Evolutionary conservation across 257 asterid genomes (phyloP).

Genomic region (Jaltomata sinuosa): DNA sequence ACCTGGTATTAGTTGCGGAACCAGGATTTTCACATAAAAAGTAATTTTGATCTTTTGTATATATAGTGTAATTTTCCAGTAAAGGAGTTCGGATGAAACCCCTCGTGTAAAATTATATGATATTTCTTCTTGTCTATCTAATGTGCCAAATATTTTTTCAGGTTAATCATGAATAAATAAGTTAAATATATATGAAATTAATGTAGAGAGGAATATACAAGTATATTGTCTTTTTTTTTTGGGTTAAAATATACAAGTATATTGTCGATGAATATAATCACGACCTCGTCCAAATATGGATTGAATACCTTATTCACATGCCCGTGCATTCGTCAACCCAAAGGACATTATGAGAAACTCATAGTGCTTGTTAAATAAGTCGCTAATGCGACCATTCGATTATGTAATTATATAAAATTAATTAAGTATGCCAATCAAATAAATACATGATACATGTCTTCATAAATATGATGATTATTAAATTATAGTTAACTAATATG

Average conservation of each 20-base stretch:
- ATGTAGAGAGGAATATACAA: background rate
- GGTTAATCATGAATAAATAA: background rate
- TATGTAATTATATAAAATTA: no score
- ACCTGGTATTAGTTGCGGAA: background rate
- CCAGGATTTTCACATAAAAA: background rate
- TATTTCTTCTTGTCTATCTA: background rate
- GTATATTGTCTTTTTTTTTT: background rate
- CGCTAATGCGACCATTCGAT: no score
- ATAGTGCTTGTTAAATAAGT: background rate
- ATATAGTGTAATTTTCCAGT: background rate
- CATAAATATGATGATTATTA: no score
- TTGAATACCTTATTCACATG: background rate
- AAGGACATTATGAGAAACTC: background rate
- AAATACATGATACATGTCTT: no score
- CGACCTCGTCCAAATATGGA: background rate
- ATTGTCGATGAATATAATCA: background rate
- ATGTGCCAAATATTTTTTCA: background rate
- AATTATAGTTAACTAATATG: no score
- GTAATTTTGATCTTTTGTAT: background rate
- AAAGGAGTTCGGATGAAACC: background rate
- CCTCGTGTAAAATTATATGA: background rate
- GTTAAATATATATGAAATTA: background rate
- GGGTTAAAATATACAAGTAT: background rate
- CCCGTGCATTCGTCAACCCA: background rate
- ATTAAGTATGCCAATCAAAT: no score